These are phyloP conservation scores for Fusarium transvaalense DNA, from an alignment of 2,329 filamentous ascomycete genomes.

Conservation along the genomic window DNA sequence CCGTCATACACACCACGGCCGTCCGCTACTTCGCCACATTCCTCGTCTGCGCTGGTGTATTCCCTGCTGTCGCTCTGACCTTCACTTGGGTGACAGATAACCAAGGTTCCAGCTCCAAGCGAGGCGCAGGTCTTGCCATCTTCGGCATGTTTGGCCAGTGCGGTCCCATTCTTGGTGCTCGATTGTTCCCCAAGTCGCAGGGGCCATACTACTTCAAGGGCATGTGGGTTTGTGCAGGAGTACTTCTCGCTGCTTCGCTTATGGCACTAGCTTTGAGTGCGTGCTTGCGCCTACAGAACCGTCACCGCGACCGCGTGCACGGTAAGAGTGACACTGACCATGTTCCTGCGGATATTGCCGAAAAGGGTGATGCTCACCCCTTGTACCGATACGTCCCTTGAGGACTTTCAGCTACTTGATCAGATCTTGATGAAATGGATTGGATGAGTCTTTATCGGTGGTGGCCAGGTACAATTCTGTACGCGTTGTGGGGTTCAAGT, in stretches of 20 bases:
- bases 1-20: slow-evolving; percentile 62
- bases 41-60: slow-evolving; percentile 62
- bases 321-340: background rate
- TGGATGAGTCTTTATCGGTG: no score
- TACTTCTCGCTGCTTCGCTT: background rate
- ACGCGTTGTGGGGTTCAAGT: no score
- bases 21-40: slow-evolving; percentile 63
- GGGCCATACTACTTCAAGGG: background rate
- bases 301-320: background rate
- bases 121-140: slow-evolving; percentile 70
- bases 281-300: background rate
- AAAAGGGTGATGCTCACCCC: slow-evolving; percentile 1
- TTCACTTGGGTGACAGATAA: slow-evolving; percentile 79
- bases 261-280: background rate
- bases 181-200: slow-evolving; percentile 10
- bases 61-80: slow-evolving; percentile 76
- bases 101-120: slow-evolving; percentile 74
- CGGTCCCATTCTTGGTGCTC: slow-evolving; percentile 23
- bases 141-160: slow-evolving; percentile 42
- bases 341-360: background rate
- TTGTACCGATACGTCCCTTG: slow-evolving; percentile 1
- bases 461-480: no score
- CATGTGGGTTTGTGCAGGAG: slow-evolving; percentile 5
- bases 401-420: background rate
- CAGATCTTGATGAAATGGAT: no score